These are phyloP conservation scores for Salix suchowensis DNA, from an alignment of 345 rosid genomes.

Conservation along the genomic window DNA sequence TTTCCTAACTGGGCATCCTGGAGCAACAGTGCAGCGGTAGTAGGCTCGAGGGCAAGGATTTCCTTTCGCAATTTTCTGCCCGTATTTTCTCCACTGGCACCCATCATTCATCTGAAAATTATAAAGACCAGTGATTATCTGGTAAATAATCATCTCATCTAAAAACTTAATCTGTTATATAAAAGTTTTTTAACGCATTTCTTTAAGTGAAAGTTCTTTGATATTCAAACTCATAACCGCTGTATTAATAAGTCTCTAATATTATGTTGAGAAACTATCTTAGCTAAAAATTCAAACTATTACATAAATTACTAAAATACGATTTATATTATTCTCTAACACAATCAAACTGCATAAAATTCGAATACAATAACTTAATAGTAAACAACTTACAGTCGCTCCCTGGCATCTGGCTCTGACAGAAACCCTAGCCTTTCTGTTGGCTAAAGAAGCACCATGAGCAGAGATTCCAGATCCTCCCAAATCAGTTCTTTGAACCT, in stretches of 20 bases:
- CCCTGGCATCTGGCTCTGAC: conserved; percentile 49
- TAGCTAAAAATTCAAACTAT: too few species aligned
- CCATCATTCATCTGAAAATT: conserved; percentile 41
- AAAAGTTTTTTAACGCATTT: too few species aligned
- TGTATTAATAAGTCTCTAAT: too few species aligned
- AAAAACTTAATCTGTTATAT: too few species aligned
- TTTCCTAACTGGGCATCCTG: conserved; percentile 49
- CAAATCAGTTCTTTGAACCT: conserved; percentile 28
- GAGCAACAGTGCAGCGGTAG: conserved; percentile 44
- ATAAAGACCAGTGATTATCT: neutral
- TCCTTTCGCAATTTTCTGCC: conserved; percentile 51
- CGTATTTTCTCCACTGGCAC: conserved; percentile 52
- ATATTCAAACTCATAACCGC: too few species aligned
- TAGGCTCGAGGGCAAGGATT: conserved; percentile 53
- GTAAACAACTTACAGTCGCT: conserved; percentile 36
- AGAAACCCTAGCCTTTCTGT: conserved; percentile 55
- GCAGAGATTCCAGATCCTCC: conserved; percentile 24
- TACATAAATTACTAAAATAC: too few species aligned
- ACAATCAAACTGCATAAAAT: neutral
- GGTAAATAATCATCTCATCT: too few species aligned
- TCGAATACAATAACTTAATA: neutral
- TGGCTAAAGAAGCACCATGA: conserved; percentile 33
- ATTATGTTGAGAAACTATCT: fast-evolving
- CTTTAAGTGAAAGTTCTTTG: too few species aligned
- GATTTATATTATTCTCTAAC: too few species aligned